Evolutionary conservation across 129 eudicot genomes (phyloP).

Genomic region (Cynara cardunculus): DNA sequence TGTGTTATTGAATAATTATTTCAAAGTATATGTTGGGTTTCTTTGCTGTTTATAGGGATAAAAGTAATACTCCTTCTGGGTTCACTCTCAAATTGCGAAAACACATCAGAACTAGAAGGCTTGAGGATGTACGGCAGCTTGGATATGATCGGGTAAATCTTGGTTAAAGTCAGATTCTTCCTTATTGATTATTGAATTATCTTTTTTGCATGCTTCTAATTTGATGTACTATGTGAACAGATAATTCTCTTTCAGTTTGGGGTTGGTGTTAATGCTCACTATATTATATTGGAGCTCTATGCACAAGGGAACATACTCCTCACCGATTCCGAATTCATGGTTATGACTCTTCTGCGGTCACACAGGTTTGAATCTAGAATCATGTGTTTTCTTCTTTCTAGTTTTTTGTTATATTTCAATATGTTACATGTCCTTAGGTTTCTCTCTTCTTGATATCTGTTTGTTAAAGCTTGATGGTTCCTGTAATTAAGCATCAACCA

Average conservation of each 20-base stretch:
- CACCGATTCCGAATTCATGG: constrained; percentile 79
- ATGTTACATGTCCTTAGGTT: background rate
- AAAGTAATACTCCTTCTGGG: constrained; percentile 95
- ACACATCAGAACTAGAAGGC: constrained; percentile 94
- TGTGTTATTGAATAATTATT: background rate
- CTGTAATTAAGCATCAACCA: background rate
- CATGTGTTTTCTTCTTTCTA: background rate
- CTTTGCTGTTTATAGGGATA: constrained; percentile 60
- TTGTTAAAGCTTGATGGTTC: background rate
- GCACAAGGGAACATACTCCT: constrained; percentile 92
- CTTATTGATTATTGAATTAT: background rate
- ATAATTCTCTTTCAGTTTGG: constrained; percentile 92
- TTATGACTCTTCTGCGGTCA: constrained; percentile 93
- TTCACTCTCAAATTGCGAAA: constrained; percentile 89
- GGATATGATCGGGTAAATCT: constrained; percentile 88
- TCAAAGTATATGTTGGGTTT: constrained; percentile 2
- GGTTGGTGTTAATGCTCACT: constrained; percentile 80
- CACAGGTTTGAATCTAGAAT: constrained; percentile 55
- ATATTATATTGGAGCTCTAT: constrained; percentile 82
- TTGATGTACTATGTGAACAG: constrained; percentile 32
- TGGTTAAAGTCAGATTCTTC: background rate
- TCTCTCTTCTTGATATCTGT: background rate
- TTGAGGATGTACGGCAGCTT: constrained; percentile 95
- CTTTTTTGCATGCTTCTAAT: constrained; percentile 6
- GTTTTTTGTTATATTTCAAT: constrained; percentile 7